phyloP scores from a whole-genome alignment of 345 rosid genomes.

The Citrus unshiu region DNA sequence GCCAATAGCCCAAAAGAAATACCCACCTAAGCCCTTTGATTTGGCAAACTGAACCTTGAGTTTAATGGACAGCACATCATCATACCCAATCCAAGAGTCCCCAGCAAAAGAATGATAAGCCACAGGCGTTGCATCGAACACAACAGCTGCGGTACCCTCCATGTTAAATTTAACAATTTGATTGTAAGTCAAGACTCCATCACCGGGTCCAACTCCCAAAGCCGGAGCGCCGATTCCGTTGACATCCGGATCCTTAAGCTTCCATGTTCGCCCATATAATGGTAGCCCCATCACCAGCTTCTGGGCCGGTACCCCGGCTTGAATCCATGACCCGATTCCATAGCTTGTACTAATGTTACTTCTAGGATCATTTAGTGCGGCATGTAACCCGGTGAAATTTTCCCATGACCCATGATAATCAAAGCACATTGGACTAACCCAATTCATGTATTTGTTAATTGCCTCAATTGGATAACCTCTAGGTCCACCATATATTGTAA shows the following conservation, averaged over 20 bases:
- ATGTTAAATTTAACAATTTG: conserved; percentile 23
- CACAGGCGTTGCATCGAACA: conserved; percentile 18
- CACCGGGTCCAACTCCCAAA: conserved; percentile 28
- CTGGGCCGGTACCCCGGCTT: conserved; percentile 24
- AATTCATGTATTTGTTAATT: conserved; percentile 24
- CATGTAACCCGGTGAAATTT: conserved; percentile 26
- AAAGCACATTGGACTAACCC: conserved; percentile 39
- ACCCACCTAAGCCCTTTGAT: conserved; percentile 32
- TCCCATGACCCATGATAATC: conserved; percentile 41
- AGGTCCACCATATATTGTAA: conserved; percentile 1
- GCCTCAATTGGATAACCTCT: conserved; percentile 27
- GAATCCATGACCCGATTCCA: conserved; percentile 38
- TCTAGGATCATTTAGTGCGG: conserved; percentile 24
- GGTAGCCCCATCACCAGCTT: conserved; percentile 52
- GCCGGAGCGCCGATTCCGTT: conserved; percentile 37
- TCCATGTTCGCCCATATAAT: conserved; percentile 40
- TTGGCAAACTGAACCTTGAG: conserved; percentile 29
- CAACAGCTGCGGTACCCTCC: neutral
- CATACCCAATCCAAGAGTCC: conserved; percentile 39
- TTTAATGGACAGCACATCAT: conserved; percentile 27
- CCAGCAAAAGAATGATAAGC: conserved; percentile 30
- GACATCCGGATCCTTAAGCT: conserved; percentile 23
- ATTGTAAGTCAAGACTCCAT: conserved; percentile 16
- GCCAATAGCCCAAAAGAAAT: conserved; percentile 44
- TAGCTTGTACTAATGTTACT: conserved; percentile 30